Evolutionary conservation across 148 eudicot genomes (phyloP), one percentile per base, ranked within the genome.

Genomic region (Selenicereus undatus): DNA sequence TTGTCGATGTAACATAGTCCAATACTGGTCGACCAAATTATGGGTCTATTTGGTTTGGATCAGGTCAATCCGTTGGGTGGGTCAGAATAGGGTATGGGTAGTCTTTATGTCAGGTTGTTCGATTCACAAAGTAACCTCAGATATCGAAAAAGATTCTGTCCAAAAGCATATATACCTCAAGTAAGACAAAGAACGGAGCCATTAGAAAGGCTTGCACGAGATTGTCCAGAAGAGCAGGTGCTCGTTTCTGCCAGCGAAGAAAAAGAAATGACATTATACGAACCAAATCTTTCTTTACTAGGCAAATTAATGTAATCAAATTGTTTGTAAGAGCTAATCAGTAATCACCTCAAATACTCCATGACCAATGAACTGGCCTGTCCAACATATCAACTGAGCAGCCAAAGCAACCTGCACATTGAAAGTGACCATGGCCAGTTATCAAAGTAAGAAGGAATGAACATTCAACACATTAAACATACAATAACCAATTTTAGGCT

Each of bases 111-210:
- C 10, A 24, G 68, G 27, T 64, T 64, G 68, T 64, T 22, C 4
- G 68, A 64, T 64, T n/a, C 12, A 64, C 11, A 24, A 64, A n/a
- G 6, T 70, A 27, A 8, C 68, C 29, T 64, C 29, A 64, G 68
- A 18, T 20, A 60, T 60, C 24, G 20, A 22, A 21, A 56, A 39
- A 30, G 58, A 42, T 20, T 50, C 50, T 80, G 48, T 24, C 24
- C 56, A 26, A 71, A 75, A 75, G 79, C 81, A 78, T 32, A 32
- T 1, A 32, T 92, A 97, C 99, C 89, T 97, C 99, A 0, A 97
- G 91, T 9, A 97, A 84, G 3, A 94, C 93, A 75, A 94, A 91
- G 81, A 90, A 97, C 35, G 99, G 99, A 26, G 90, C 98, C 99
- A 92, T 91, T 56, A 94, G 76, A 76, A 92, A 88, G 58, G 98